Conservation (phyloP, 148 eudicot genomes). For the Fagopyrum tataricum region DNA sequence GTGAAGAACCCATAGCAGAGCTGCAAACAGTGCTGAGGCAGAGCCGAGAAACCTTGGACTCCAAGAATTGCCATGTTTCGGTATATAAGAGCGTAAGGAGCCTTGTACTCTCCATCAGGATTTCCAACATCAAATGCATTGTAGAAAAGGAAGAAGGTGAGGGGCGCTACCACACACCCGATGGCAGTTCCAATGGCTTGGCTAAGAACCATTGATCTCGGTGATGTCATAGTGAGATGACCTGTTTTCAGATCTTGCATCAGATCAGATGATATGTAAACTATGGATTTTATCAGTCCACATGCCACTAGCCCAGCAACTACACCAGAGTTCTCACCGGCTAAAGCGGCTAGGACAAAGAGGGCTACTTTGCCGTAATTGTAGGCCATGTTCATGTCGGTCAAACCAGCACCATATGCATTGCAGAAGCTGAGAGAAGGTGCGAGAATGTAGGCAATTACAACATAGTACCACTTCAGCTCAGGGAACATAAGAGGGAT, state of each 20-base stretch:
- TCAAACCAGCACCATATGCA: constrained; percentile 88
- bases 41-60: constrained; percentile 77
- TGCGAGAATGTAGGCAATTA: constrained; percentile 61
- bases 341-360: constrained; percentile 53
- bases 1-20: constrained; percentile 63
- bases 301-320: constrained; percentile 87
- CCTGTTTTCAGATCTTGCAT: constrained; percentile 91
- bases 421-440: constrained; percentile 87
- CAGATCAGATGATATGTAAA: constrained; percentile 64
- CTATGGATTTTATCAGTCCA: constrained; percentile 77
- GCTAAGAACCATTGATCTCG: constrained; percentile 76
- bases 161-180: constrained; percentile 78
- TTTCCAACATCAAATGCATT: constrained; percentile 72
- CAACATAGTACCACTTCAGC: constrained; percentile 74
- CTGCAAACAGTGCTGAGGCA: constrained; percentile 80
- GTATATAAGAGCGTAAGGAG: constrained; percentile 77
- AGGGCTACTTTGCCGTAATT: constrained; percentile 93
- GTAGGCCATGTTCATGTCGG: constrained; percentile 90
- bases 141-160: constrained; percentile 66
- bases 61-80: constrained; percentile 88
- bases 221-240: constrained; percentile 76
- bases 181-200: constrained; percentile 82
- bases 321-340: constrained; percentile 54
- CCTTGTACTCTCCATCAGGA: constrained; percentile 72
- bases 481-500: constrained; percentile 76